Base-by-base conservation (phyloP, 441 rosid genomes). In the Hura crepitans region DNA sequence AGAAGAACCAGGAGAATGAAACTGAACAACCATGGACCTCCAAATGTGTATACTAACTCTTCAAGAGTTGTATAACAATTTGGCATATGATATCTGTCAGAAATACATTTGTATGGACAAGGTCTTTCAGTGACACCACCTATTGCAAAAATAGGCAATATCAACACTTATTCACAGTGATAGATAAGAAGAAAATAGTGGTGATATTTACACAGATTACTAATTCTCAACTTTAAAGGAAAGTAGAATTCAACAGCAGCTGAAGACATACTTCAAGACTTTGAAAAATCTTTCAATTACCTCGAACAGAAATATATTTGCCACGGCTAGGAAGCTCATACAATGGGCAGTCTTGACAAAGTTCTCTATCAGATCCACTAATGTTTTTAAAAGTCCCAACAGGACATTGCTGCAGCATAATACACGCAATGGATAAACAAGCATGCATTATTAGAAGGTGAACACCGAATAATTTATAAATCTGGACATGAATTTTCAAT, bases 1-100 rank as follows among this genome's bases (percentile, higher is more conserved):
- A 93, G 98, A 68, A 90, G 85, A 72, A 85, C 84, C 66, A 93
- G 75, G 37, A 93, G 84, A 70, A 87, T 85, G 67, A 93, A 73
- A 55, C 96, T 86, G 70, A 93, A 93, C 65, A 80, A 68, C 98
- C 97, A 93, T 20, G 98, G 98, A 45, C 98, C 97, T 64, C 98
- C 98, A 81, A 93, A 93, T 70, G 98, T 87, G 84, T 93, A 86
- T 53, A 93, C 83, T 69, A 93, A 75, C 84, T 92, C 98, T 77
- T 92, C 98, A 68, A 92, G 87, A 47, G 93, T 80, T 9, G 98
- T 92, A 74, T 87, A 87, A 82, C 98, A 93, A 76, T 87, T 81
- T 56, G 98, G 98, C 97, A 90, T 84, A 79, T 84, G 98, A 75
- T 83, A 93, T 86, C 93, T 85, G 43, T 90, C 97, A 11, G 98